Evolutionary conservation across 257 asterid genomes (phyloP).

Genomic region (Linaria vulgaris): DNA sequence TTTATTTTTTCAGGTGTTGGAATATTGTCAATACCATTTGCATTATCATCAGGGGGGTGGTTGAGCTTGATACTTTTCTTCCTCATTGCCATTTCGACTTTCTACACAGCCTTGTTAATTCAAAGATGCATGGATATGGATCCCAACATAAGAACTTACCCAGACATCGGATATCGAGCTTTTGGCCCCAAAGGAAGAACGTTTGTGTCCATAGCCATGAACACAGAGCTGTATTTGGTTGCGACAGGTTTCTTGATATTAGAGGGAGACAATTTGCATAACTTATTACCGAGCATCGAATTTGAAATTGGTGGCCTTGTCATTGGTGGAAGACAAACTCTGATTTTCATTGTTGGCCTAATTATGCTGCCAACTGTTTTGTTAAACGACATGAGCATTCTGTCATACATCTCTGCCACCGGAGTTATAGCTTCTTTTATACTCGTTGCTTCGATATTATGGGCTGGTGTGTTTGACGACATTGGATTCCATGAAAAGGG

Average conservation of each 20-base stretch:
- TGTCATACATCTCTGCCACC: conserved; percentile 74
- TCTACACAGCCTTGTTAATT: conserved; percentile 65
- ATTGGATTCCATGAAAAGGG: conserved; percentile 63
- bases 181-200: conserved; percentile 65
- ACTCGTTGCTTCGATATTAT: conserved; percentile 58
- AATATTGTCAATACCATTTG: conserved; percentile 77
- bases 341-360: conserved; percentile 58
- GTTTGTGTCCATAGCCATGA: conserved; percentile 59
- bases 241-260: conserved; percentile 89
- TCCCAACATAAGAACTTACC: conserved; percentile 56
- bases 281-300: conserved; percentile 44
- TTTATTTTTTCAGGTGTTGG: conserved; percentile 68
- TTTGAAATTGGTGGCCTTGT: conserved; percentile 35
- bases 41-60: conserved; percentile 89
- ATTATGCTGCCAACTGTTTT: conserved; percentile 67
- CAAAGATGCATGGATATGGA: conserved; percentile 84
- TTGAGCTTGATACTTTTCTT: conserved; percentile 59
- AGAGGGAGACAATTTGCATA: conserved; percentile 69
- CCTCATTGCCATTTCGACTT: conserved; percentile 58
- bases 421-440: conserved; percentile 77
- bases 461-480: conserved; percentile 61
- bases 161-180: conserved; percentile 76
- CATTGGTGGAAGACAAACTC: conserved; percentile 50
- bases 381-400: conserved; percentile 68
- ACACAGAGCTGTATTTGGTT: conserved; percentile 71